Conservation (phyloP, 2,329 filamentous ascomycete species). For the Pestalotiopsis sp. region DNA sequence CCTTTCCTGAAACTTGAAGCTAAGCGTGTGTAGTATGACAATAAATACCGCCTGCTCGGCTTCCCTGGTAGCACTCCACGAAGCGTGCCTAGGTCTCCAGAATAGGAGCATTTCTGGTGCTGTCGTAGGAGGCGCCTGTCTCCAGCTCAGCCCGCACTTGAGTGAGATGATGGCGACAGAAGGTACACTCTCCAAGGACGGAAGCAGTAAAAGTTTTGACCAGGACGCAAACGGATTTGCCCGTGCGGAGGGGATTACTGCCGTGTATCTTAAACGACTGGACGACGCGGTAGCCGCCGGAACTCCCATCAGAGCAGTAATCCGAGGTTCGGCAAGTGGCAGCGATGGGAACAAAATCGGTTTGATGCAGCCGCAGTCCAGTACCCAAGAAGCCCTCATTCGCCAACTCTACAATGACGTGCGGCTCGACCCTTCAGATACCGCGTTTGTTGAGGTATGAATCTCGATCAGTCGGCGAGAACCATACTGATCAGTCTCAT, state of each 20-base stretch:
- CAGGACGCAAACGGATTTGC: constrained; percentile 45
- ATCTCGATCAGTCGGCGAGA: constrained; percentile 38
- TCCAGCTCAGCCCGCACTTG: not conserved
- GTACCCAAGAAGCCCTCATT: too few species aligned
- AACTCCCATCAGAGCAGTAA: constrained; percentile 38
- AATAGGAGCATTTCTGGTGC: not conserved
- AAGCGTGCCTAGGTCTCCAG: not conserved
- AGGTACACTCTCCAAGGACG: not conserved
- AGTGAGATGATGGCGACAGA: not conserved
- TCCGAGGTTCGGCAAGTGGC: constrained; percentile 44
- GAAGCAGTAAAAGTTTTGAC: constrained; percentile 10
- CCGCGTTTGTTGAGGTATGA: too few species aligned
- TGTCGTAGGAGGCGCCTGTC: constrained; percentile 9
- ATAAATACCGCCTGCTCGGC: constrained; percentile 11
- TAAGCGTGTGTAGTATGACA: not conserved
- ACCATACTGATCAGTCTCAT: constrained; percentile 23
- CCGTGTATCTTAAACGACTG: constrained; percentile 42
- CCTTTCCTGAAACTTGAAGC: too few species aligned
- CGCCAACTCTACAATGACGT: too few species aligned
- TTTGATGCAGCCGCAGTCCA: too few species aligned
- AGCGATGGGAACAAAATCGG: constrained; percentile 25
- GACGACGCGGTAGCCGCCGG: constrained; percentile 46
- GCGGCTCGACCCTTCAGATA: too few species aligned
- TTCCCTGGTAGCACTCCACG: not conserved
- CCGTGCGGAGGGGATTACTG: constrained; percentile 48